Conservation (phyloP, 2,329 filamentous ascomycete species). For the Ascochyta clinopodiicola region DNA sequence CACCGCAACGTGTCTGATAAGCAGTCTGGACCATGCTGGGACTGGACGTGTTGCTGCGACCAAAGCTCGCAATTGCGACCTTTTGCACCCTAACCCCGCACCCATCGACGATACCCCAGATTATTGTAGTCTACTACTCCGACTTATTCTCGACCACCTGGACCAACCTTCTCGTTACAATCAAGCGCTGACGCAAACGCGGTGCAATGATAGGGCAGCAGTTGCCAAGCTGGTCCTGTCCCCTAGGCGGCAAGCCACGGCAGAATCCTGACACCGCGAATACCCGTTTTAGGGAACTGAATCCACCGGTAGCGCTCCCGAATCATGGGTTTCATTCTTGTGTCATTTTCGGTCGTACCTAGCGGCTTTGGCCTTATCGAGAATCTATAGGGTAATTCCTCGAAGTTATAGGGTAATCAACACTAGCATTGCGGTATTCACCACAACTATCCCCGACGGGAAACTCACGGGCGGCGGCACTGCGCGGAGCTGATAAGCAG, state of each 20-base stretch:
- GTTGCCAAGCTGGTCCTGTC: constrained; percentile 14
- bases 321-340: constrained; percentile 28
- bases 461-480: constrained; percentile 22
- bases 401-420: constrained; percentile 46
- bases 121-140: constrained; percentile 19
- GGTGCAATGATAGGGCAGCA: constrained; percentile 25
- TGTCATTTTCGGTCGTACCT: constrained; percentile 34
- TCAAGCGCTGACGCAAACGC: constrained; percentile 21
- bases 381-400: constrained; percentile 44
- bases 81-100: constrained; percentile 25
- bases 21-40: constrained; percentile 19
- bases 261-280: constrained; percentile 37
- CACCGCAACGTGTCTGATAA: constrained; percentile 12
- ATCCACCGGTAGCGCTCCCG: constrained; percentile 28
- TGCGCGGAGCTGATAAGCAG: constrained; percentile 36
- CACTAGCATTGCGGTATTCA: constrained; percentile 26
- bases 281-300: constrained; percentile 41
- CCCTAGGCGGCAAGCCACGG: constrained; percentile 27
- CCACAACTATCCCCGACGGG: constrained; percentile 17
- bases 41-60: constrained; percentile 19
- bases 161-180: constrained; percentile 27
- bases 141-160: constrained; percentile 28
- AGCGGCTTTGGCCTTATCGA: constrained; percentile 35
- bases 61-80: constrained; percentile 28
- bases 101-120: constrained; percentile 18